Conservation (phyloP, 352 stramenopile genomes). For the Phytophthora tentaculata region DNA sequence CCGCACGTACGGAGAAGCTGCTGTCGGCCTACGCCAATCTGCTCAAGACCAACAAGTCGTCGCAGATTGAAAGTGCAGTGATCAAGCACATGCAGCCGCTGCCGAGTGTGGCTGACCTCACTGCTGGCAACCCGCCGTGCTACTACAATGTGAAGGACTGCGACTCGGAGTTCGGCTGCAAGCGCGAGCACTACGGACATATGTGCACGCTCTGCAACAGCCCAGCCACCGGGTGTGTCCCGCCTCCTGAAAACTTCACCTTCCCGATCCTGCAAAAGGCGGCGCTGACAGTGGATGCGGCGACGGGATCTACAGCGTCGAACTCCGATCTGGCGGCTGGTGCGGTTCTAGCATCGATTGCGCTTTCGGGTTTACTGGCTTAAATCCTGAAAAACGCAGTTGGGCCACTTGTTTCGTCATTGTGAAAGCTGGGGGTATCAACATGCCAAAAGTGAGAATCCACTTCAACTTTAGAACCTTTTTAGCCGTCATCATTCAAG, state of each 20-base stretch:
- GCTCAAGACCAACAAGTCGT: constrained; percentile 34
- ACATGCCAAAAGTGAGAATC: no score
- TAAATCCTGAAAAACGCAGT: constrained; percentile 15
- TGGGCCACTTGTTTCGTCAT: no score
- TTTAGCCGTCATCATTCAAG: constrained; percentile 2
- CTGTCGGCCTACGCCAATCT: constrained; percentile 52
- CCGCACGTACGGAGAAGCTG: constrained; percentile 44
- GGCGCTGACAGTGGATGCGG: constrained; percentile 8
- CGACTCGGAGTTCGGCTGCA: constrained; percentile 60
- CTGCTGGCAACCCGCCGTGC: constrained; percentile 58
- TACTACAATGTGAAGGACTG: constrained; percentile 70
- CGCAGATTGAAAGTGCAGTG: constrained; percentile 37
- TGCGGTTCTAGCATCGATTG: constrained; percentile 16
- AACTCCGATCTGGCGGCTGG: constrained; percentile 12
- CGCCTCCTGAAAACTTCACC: constrained; percentile 35
- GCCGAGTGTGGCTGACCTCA: constrained; percentile 48
- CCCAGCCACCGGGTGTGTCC: constrained; percentile 32
- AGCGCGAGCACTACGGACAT: constrained; percentile 61
- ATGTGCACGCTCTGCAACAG: constrained; percentile 59
- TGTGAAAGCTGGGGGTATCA: no score
- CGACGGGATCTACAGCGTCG: constrained; percentile 7
- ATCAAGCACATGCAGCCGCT: constrained; percentile 55
- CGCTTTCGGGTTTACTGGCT: constrained; percentile 22
- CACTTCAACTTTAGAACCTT: constrained; percentile 6
- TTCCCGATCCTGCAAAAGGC: constrained; percentile 48